These are phyloP conservation scores for Irpex rosettiformis DNA, from an alignment of 1,284 basidiomycete species.

Conservation along the genomic window DNA sequence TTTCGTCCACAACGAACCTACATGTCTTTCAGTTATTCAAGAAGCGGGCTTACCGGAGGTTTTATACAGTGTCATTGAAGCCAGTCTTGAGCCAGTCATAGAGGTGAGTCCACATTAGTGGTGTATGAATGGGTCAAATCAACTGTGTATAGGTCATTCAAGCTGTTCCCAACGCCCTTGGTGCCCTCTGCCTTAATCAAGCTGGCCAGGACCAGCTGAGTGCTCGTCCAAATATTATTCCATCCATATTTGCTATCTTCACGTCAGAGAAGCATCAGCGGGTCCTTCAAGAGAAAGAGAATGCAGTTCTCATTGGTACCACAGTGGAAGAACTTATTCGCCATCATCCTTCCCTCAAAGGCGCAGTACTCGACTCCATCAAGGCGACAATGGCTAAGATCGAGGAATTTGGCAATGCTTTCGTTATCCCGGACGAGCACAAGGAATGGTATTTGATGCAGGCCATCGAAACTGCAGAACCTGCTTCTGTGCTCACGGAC, in stretches of 20 bases:
- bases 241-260: conserved; percentile 83
- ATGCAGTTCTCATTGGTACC: conserved; percentile 84
- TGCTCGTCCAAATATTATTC: conserved; percentile 76
- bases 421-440: conserved; percentile 52
- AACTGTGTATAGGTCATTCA: conserved; percentile 67
- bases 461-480: conserved; percentile 32
- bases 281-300: conserved; percentile 91
- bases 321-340: conserved; percentile 94
- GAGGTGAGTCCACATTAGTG: conserved; percentile 57
- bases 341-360: conserved; percentile 90
- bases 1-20: conserved; percentile 99
- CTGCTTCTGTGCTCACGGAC: conserved; percentile 10
- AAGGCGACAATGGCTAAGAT: conserved; percentile 70
- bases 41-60: conserved; percentile 89
- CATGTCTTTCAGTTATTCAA: conserved; percentile 89
- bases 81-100: conserved; percentile 81
- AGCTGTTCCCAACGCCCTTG: conserved; percentile 93
- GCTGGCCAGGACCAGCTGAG: conserved; percentile 82
- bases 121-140: neutral
- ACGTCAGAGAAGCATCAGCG: conserved; percentile 84
- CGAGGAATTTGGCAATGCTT: conserved; percentile 66
- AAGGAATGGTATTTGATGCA: conserved; percentile 62
- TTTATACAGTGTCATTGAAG: conserved; percentile 85
- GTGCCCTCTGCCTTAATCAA: conserved; percentile 94
- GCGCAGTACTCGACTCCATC: conserved; percentile 74